phyloP scores from a whole-genome alignment of 805 yeast genomes.

The Groenewaldozyma tartarivorans region DNA sequence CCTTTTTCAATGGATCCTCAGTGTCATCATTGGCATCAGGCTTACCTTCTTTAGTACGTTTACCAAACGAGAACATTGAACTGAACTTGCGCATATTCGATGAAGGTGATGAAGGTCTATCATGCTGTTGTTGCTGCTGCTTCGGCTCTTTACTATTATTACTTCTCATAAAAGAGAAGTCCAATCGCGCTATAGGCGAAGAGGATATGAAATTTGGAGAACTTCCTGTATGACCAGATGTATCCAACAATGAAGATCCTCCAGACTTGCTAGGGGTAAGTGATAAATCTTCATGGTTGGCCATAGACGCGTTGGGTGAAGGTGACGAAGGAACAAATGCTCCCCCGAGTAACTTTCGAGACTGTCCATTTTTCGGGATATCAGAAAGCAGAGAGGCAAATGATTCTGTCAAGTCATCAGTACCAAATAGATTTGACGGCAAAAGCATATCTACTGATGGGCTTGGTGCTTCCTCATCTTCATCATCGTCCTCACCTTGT shows the following conservation, averaged over 20 bases:
- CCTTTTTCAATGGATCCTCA: background rate
- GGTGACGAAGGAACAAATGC: background rate
- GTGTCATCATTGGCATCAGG: background rate
- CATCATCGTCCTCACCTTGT: conserved; percentile 4
- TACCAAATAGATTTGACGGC: conserved; percentile 28
- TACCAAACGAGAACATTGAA: conserved; percentile 14
- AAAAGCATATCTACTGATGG: conserved; percentile 29
- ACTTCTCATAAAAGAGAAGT: background rate
- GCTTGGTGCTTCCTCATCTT: conserved; percentile 24
- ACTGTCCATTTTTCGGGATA: background rate
- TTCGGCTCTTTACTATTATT: too few relatives aligned
- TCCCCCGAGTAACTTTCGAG: background rate
- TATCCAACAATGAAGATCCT: too few relatives aligned
- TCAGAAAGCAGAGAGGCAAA: conserved; percentile 14
- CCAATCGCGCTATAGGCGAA: background rate
- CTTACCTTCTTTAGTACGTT: conserved; percentile 1
- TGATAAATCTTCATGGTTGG: too few relatives aligned
- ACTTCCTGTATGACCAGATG: background rate
- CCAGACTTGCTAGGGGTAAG: background rate
- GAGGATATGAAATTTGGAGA: background rate
- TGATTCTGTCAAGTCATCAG: conserved; percentile 19
- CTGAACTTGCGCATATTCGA: conserved; percentile 6
- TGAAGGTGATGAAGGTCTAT: background rate
- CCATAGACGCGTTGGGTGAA: background rate
- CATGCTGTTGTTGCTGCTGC: background rate